These are phyloP conservation scores for Exophiala xenobiotica DNA, from an alignment of 2,329 filamentous ascomycete genomes.

Conservation along the genomic window DNA sequence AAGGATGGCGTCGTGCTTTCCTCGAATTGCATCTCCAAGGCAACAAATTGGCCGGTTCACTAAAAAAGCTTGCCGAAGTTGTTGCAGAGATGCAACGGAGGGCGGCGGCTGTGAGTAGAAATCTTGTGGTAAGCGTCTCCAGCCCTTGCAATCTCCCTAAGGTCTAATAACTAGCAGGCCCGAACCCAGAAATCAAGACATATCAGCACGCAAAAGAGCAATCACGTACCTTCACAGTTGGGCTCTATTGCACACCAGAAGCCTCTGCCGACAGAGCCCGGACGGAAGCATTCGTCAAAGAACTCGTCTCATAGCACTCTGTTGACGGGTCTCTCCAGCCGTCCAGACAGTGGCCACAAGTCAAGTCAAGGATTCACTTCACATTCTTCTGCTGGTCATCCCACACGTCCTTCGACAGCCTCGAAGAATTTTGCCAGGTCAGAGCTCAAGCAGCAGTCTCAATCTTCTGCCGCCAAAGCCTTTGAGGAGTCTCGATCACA, in stretches of 20 bases:
- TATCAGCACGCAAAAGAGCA: constrained; percentile 14
- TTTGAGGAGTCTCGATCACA: constrained; percentile 4
- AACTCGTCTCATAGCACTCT: constrained; percentile 24
- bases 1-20: constrained; percentile 84
- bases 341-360: constrained; percentile 18
- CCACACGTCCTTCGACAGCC: constrained; percentile 11
- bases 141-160: background rate
- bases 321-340: constrained; percentile 12
- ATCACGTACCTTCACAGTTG: constrained; percentile 9
- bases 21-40: constrained; percentile 72
- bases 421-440: constrained; percentile 3
- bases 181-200: constrained; percentile 15
- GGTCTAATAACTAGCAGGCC: constrained; percentile 19
- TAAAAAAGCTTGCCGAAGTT: constrained; percentile 72
- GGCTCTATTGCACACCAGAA: constrained; percentile 14
- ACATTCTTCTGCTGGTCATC: constrained; percentile 9
- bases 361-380: constrained; percentile 18
- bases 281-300: constrained; percentile 10
- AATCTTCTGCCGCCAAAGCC: constrained; percentile 3
- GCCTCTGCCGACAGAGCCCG: constrained; percentile 22
- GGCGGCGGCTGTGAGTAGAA: constrained; percentile 76
- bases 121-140: constrained; percentile 16
- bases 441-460: background rate
- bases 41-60: constrained; percentile 65
- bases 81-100: constrained; percentile 83